Conservation (phyloP, 805 yeast species). For the Babjeviella inositovora region DNA sequence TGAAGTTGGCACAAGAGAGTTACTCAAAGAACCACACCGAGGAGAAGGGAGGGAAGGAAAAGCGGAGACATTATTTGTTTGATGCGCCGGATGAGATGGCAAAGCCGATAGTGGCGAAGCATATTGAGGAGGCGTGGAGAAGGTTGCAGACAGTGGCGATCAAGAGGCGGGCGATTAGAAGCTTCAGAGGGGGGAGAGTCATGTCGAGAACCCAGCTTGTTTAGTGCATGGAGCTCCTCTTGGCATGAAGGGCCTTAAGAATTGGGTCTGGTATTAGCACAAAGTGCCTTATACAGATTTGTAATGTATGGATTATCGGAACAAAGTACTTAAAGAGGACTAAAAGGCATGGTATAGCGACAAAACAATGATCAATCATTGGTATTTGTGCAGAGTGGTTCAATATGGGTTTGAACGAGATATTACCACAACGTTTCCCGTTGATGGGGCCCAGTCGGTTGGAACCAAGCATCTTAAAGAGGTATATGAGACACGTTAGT, state of each 20-base stretch:
- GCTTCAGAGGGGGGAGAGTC: constrained; percentile 57
- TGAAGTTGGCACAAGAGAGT: constrained; percentile 52
- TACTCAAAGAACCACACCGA: constrained; percentile 9
- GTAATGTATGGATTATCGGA: no score
- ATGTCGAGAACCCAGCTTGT: constrained; percentile 35
- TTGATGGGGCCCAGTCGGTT: no score
- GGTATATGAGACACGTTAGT: no score
- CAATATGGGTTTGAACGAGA: no score
- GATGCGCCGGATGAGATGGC: constrained; percentile 82
- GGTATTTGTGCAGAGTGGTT: no score
- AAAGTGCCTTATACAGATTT: no score
- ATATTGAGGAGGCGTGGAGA: constrained; percentile 85
- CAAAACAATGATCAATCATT: no score
- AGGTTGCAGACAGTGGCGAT: constrained; percentile 43
- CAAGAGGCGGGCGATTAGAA: constrained; percentile 46
- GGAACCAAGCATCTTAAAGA: no score
- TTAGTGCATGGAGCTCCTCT: constrained; percentile 5
- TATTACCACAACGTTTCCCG: no score
- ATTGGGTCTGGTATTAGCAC: no score
- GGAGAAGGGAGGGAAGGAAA: constrained; percentile 16
- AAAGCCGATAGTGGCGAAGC: constrained; percentile 63
- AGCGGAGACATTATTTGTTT: constrained; percentile 46
- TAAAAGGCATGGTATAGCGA: no score
- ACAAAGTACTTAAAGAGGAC: no score
- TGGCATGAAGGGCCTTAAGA: background rate